These are phyloP conservation scores for Massarina eburnea DNA, from an alignment of 2,329 filamentous ascomycete species.

Conservation along the genomic window DNA sequence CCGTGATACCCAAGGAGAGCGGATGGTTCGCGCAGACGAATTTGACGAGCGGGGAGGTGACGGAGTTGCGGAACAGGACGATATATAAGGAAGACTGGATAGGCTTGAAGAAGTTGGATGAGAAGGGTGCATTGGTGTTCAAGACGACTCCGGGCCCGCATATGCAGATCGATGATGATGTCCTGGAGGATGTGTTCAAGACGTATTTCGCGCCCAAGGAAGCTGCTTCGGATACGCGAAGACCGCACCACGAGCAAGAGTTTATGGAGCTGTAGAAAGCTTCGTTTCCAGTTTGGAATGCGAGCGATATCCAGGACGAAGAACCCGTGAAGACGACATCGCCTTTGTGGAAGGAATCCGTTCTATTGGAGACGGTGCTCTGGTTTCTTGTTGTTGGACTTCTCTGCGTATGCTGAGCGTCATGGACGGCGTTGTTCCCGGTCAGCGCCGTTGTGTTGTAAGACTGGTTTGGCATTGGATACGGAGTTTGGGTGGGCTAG, in stretches of 20 bases:
- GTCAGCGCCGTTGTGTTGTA: neutral
- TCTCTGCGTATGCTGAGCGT: no score
- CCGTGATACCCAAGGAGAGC: constrained; percentile 86
- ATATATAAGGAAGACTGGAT: constrained; percentile 94
- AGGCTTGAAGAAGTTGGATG: constrained; percentile 76
- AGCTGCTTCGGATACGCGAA: no score
- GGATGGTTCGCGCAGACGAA: constrained; percentile 85
- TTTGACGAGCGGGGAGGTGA: constrained; percentile 62
- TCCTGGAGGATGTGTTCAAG: constrained; percentile 66
- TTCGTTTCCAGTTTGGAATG: neutral
- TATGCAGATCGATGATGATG: constrained; percentile 73
- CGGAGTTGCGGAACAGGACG: constrained; percentile 65
- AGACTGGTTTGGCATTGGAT: neutral
- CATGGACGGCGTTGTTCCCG: no score
- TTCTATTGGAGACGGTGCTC: no score
- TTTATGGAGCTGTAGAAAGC: constrained; percentile 28
- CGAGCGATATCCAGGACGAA: no score
- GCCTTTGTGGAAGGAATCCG: no score
- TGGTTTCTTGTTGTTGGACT: no score
- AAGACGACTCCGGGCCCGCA: constrained; percentile 73
- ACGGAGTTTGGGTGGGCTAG: neutral
- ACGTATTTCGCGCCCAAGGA: constrained; percentile 62
- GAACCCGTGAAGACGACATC: no score
- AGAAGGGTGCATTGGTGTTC: constrained; percentile 77
- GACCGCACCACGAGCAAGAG: constrained; percentile 20